These are phyloP conservation scores for Pistacia vera DNA, from an alignment of 345 rosid species.

Conservation along the genomic window DNA sequence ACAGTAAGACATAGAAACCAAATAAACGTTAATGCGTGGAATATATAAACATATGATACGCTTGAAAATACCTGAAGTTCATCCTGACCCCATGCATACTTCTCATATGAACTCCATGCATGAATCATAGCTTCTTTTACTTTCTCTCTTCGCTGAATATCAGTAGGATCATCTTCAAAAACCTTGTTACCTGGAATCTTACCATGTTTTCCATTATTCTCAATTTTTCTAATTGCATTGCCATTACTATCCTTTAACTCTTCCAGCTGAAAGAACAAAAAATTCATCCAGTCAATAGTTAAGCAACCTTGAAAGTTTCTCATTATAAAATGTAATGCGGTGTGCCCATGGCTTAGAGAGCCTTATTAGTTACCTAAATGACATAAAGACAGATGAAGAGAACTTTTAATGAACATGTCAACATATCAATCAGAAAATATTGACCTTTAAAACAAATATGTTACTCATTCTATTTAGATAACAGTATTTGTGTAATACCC, in stretches of 20 bases:
- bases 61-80: slow-evolving; percentile 76
- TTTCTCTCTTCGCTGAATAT: slow-evolving; percentile 71
- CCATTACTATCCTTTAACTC: slow-evolving; percentile 38
- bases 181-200: slow-evolving; percentile 23
- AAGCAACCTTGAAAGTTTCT: background rate
- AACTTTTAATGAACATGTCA: background rate
- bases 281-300: background rate
- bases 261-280: slow-evolving; percentile 49
- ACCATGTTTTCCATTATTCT: slow-evolving; percentile 9
- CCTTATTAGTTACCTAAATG: background rate
- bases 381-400: background rate
- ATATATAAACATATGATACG: background rate
- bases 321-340: background rate
- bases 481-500: background rate
- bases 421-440: background rate
- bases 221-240: slow-evolving; percentile 31
- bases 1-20: background rate
- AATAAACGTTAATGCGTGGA: background rate
- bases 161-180: slow-evolving; percentile 62
- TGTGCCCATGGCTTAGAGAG: background rate
- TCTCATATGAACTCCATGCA: slow-evolving; percentile 96
- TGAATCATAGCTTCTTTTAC: slow-evolving; percentile 97
- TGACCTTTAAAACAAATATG: background rate
- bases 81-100: slow-evolving; percentile 96
- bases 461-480: background rate